These are phyloP conservation scores for Teunomyces gatunensis DNA, from an alignment of 805 yeast genomes.

Conservation along the genomic window DNA sequence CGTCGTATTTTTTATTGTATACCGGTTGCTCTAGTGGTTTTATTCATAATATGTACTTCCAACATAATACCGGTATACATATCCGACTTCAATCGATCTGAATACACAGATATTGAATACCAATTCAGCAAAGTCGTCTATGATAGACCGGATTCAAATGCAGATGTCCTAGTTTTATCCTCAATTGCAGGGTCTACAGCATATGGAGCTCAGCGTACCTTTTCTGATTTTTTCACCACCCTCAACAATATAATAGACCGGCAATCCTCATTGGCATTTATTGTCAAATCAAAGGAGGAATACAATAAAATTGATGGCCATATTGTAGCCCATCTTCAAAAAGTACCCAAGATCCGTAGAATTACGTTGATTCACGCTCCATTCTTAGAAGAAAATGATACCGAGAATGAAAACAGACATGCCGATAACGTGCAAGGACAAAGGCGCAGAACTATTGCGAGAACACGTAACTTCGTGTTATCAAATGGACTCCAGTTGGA, in stretches of 20 bases:
- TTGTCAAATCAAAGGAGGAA: constrained; percentile 29
- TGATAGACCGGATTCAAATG: background rate
- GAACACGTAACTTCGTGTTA: constrained; percentile 35
- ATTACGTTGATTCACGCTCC: constrained; percentile 34
- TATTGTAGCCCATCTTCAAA: constrained; percentile 12
- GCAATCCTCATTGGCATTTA: constrained; percentile 24
- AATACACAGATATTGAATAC: background rate
- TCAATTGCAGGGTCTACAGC: constrained; percentile 8
- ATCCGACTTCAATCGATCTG: background rate
- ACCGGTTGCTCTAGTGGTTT: background rate
- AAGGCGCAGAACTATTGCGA: constrained; percentile 36
- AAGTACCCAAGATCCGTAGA: constrained; percentile 4
- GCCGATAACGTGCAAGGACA: constrained; percentile 27
- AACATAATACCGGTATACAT: background rate
- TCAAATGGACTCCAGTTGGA: constrained; percentile 26
- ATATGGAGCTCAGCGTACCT: constrained; percentile 34
- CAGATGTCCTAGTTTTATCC: background rate
- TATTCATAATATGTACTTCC: background rate
- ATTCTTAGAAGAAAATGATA: constrained; percentile 26
- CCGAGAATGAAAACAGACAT: constrained; percentile 22
- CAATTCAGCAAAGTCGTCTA: background rate
- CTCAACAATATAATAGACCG: constrained; percentile 12
- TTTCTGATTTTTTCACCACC: constrained; percentile 31
- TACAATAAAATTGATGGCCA: constrained; percentile 16
- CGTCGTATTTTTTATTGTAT: background rate